Evolutionary conservation across 2,329 filamentous ascomycete species (phyloP).

Genomic region (Knoxdaviesia proteae): DNA sequence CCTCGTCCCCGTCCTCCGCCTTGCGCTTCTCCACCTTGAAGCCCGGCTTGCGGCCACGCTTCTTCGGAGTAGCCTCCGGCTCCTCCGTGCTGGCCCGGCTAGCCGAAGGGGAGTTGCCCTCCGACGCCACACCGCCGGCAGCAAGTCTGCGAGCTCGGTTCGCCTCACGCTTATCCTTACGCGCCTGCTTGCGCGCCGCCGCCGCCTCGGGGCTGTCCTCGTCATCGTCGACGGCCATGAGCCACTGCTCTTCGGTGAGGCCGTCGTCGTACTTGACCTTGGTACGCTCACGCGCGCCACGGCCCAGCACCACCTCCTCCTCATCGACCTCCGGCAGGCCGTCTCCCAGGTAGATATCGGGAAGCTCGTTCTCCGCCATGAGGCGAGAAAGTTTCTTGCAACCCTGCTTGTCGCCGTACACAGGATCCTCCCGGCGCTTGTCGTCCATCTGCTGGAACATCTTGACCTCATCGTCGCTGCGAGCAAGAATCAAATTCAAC

Average conservation of each 20-base stretch:
- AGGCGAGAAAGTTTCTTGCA: slow-evolving; percentile 54
- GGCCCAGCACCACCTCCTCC: slow-evolving; percentile 55
- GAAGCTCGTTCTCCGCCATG: slow-evolving; percentile 70
- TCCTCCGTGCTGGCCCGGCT: slow-evolving; percentile 74
- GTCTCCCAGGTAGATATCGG: slow-evolving; percentile 82
- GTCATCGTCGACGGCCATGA: slow-evolving; percentile 92
- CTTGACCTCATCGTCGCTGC: slow-evolving; percentile 57
- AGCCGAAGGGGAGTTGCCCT: slow-evolving; percentile 54
- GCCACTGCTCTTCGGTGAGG: slow-evolving; percentile 95
- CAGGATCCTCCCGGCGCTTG: slow-evolving; percentile 41
- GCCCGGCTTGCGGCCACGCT: slow-evolving; percentile 64
- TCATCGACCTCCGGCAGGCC: slow-evolving; percentile 65
- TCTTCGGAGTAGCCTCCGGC: slow-evolving; percentile 42
- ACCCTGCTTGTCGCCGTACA: slow-evolving; percentile 48
- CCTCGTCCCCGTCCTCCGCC: slow-evolving; percentile 56
- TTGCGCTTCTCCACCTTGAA: slow-evolving; percentile 70
- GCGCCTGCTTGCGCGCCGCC: slow-evolving; percentile 70
- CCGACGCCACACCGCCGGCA: slow-evolving; percentile 9
- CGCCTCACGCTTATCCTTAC: slow-evolving; percentile 55
- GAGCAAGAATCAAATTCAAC: slow-evolving; percentile 81
- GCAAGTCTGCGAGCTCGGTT: slow-evolving; percentile 48
- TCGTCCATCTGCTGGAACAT: slow-evolving; percentile 71
- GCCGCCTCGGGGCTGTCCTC: slow-evolving; percentile 89
- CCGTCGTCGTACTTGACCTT: slow-evolving; percentile 93
- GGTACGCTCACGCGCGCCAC: slow-evolving; percentile 85